Evolutionary conservation across 169 alveolate genomes (phyloP), one percentile per base, ranked within the genome.

Genomic region (Condylostoma magnum): DNA sequence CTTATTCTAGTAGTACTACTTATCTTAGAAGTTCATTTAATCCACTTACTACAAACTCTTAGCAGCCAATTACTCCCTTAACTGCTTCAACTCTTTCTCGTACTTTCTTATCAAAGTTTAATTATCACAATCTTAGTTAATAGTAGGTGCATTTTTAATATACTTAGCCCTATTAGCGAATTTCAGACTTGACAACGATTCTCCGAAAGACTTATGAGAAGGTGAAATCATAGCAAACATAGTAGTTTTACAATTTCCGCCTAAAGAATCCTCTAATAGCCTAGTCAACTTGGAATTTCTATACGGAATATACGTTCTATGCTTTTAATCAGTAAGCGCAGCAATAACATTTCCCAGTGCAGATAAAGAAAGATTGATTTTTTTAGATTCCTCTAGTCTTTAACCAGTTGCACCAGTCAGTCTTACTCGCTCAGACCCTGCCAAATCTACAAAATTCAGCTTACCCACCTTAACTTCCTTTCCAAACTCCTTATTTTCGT

Each of bases 91-190:
- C 69, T 93, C 97, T 4, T 57, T 38, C 83, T 93, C 97, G 75
- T 93, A 93, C 72, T 88, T 84, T 46, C 95, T 68, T 28, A 90
- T 57, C 5, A 90, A 76, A 30, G 95, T 94, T 67, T 88, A 76
- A 66, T 86, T 71, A 71, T 89, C 94, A 0, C 90, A 90, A 72
- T 86, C 94, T 77, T 84, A 94, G 63, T 92, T 77, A 57, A 92
- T 73, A 37, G 78, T 81, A 30, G 94, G 85, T 12, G 80, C 47
- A 82, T 90, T 90, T 69, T 85, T 86, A 15, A 94, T 92, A 60
- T 89, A 89, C 75, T 92, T 95, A 4, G 98, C 98, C 56, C 98
- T 84, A 47, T 91, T 92, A 0, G 96, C 96, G 67, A 95, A 95
- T 75, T 92, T 90, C 36, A 92, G 74, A 18, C 96, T 86, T 15